Evolutionary conservation across 176 grass and related monocot species (phyloP), one percentile per base, ranked within the genome.

Genomic region (Ananas comosus): DNA sequence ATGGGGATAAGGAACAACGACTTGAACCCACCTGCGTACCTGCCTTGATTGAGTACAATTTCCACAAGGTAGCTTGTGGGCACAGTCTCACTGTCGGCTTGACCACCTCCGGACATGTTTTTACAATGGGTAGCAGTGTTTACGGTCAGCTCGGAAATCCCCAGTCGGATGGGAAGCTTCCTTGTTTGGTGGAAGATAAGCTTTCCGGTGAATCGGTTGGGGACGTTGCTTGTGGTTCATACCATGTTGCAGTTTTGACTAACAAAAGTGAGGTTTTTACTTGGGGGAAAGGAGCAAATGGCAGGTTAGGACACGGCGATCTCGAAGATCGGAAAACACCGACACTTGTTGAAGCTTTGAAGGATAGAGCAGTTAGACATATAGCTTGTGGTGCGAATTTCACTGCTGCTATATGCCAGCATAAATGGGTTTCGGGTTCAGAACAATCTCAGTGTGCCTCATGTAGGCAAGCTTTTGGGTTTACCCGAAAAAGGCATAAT

Each of bases 101-200:
- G 75, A 85, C 94, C 70, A 90, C 86, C 70, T 90, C 86, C 53
- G 94, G 94, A 53, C 84, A 88, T 24, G 68, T 97, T 87, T 89
- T 92, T 69, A 92, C 84, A 11, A 87, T 97, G 86, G 94, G 94
- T 49, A 97, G 83, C 78, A 80, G 76, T 29, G 94, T 99, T 73
- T 99, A 90, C 80, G 94, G 94, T n/a, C 89, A 99, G 66, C 86
- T 99, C 83, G 94, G 94, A 49, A 99, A 92, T 87, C 94, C 82
- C 50, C 65, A 71, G 28, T 90, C 84, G 66, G 94, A 99, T 59
- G 94, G 94, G 68, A 92, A 91, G 73, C 64, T 87, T 63, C 94
- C 94, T 27, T 87, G 89, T 79, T 71, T 90, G 67, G 84, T 99
- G 68, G 77, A 87, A 82, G 89, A 92, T 77, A 73, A 74, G 65